Percentiles rank a stretch among this genome's conserved stretches.
phyloP scores from a whole-genome alignment of 345 rosid genomes.

The Populus nigra region DNA sequence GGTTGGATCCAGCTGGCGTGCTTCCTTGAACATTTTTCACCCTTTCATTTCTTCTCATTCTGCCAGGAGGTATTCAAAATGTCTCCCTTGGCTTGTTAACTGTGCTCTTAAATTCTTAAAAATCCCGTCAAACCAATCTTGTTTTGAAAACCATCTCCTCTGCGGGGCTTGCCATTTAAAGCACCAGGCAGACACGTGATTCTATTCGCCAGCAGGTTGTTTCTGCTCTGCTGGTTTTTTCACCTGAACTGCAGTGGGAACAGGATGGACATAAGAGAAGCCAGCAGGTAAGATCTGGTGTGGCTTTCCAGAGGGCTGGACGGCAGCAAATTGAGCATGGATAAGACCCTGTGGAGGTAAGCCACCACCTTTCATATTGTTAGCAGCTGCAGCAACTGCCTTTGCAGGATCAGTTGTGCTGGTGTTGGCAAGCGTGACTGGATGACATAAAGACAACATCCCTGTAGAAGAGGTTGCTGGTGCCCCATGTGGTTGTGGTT shows the following conservation, averaged over 20 bases:
- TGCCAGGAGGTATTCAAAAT: constrained; percentile 16
- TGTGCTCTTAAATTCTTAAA: not conserved
- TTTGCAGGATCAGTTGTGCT: constrained; percentile 71
- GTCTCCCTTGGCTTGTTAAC: constrained; percentile 8
- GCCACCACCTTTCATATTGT: constrained; percentile 70
- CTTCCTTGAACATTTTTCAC: not conserved
- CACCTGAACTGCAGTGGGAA: constrained; percentile 60
- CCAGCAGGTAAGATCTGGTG: constrained; percentile 63
- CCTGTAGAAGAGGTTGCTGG: constrained; percentile 45
- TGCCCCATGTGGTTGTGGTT: constrained; percentile 46
- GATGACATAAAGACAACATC: constrained; percentile 51
- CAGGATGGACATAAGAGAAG: constrained; percentile 56
- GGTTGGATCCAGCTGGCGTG: not conserved
- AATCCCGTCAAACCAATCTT: constrained; percentile 19
- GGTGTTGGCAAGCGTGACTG: constrained; percentile 36
- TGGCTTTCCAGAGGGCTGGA: constrained; percentile 51
- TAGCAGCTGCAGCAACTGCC: constrained; percentile 49
- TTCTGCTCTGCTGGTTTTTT: constrained; percentile 88
- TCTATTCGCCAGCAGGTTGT: constrained; percentile 84
- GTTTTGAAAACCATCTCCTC: not conserved
- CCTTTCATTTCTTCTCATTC: constrained; percentile 14
- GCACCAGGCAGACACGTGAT: not conserved
- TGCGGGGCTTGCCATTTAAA: constrained; percentile 7
- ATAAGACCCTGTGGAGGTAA: constrained; percentile 44
- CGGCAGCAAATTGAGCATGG: constrained; percentile 45